phyloP scores from a whole-genome alignment of 176 grass and related monocot genomes.

The Raddia distichophylla region DNA sequence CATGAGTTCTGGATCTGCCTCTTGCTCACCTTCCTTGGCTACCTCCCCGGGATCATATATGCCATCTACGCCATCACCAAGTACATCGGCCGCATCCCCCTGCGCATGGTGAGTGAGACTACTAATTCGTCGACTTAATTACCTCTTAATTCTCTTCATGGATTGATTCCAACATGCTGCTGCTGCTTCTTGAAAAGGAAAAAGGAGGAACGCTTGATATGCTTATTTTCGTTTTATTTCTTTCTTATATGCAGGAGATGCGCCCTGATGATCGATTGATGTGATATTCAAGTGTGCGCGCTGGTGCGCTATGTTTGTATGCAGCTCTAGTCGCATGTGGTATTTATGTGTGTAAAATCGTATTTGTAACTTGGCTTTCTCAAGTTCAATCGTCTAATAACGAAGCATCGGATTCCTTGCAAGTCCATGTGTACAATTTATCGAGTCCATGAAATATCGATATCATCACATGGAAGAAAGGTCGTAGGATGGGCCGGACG shows the following conservation, averaged over 20 bases:
- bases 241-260: not conserved
- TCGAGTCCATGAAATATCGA: too few species aligned
- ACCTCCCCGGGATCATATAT: slow-evolving; percentile 64
- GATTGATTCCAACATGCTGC: too few species aligned
- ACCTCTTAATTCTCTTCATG: too few species aligned
- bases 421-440: not conserved
- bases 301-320: not conserved
- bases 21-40: slow-evolving; percentile 57
- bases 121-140: not conserved
- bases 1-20: slow-evolving; percentile 65
- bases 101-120: not conserved
- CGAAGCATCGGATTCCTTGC: not conserved
- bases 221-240: not conserved
- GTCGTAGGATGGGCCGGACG: too few species aligned
- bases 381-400: not conserved
- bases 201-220: not conserved
- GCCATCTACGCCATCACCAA: slow-evolving; percentile 67
- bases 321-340: not conserved
- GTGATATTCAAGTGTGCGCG: too few species aligned
- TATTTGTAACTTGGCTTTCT: not conserved
- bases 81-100: not conserved
- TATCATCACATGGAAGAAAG: too few species aligned
- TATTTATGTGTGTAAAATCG: not conserved
- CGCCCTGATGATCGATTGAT: too few species aligned
- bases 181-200: not conserved